Evolutionary conservation across 805 yeast species (phyloP).

Genomic region (Saccharomycopsis capsularis): DNA sequence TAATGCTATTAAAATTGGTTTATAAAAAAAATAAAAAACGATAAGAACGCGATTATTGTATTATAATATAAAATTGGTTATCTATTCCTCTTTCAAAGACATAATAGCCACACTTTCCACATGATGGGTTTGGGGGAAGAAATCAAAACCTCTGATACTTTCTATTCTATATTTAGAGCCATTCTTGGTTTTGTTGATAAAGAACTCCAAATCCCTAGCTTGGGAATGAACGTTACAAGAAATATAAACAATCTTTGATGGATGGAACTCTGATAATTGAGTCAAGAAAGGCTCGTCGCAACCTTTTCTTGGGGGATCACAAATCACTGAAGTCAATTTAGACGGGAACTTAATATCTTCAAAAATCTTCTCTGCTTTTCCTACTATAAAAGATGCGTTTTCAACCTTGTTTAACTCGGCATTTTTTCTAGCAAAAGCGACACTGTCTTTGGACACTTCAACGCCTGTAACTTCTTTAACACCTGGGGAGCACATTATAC

Average conservation of each 20-base stretch:
- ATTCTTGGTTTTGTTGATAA: constrained; percentile 55
- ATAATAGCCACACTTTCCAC: constrained; percentile 84
- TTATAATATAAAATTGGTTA: no score
- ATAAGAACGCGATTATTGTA: no score
- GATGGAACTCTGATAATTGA: constrained; percentile 77
- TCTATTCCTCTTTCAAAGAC: constrained; percentile 26
- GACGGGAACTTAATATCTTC: constrained; percentile 69
- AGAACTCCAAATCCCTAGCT: constrained; percentile 87
- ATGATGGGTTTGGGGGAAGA: constrained; percentile 92
- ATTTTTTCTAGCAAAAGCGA: constrained; percentile 76
- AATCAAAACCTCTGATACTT: constrained; percentile 88
- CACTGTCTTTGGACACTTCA: constrained; percentile 87
- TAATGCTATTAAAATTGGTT: no score
- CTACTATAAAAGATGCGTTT: constrained; percentile 80
- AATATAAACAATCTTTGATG: constrained; percentile 85
- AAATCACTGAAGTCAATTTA: constrained; percentile 74
- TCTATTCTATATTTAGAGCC: constrained; percentile 66
- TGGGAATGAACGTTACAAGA: constrained; percentile 98
- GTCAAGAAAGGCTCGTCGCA: constrained; percentile 83
- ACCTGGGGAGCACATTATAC: constrained; percentile 73
- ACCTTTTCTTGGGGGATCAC: constrained; percentile 97
- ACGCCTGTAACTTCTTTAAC: constrained; percentile 89
- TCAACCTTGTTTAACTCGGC: constrained; percentile 67
- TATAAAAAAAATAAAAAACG: no score
- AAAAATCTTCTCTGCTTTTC: constrained; percentile 88